These are phyloP conservation scores for Gnomoniopsis smithogilvyi DNA, from an alignment of 2,329 filamentous ascomycete genomes.

Conservation along the genomic window DNA sequence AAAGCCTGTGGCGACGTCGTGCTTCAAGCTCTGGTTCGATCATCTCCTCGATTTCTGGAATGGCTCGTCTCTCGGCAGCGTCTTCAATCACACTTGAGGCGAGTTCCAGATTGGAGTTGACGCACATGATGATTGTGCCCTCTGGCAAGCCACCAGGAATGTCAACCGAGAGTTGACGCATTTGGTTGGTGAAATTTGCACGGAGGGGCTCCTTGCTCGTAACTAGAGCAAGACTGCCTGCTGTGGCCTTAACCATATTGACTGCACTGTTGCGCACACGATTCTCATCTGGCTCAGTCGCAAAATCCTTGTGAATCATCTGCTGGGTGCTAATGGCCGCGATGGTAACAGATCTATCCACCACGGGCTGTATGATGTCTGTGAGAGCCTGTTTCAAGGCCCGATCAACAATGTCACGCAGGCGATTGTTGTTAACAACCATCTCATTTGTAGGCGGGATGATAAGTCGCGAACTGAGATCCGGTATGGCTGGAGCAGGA, in stretches of 20 bases:
- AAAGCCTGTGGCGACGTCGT: constrained; percentile 70
- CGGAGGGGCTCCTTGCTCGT: constrained; percentile 96
- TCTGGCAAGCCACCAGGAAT: constrained; percentile 84
- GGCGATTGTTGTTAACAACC: constrained; percentile 66
- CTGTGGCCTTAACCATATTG: constrained; percentile 92
- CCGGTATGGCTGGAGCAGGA: constrained; percentile 77
- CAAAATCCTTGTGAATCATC: constrained; percentile 94
- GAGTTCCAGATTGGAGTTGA: constrained; percentile 93
- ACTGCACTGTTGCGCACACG: constrained; percentile 82
- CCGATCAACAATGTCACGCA: constrained; percentile 75
- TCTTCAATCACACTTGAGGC: constrained; percentile 94
- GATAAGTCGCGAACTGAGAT: constrained; percentile 73
- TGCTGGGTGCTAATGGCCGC: constrained; percentile 95
- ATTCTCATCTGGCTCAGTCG: constrained; percentile 86
- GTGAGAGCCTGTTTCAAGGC: constrained; percentile 88
- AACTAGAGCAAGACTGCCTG: constrained; percentile 91
- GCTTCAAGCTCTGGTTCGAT: constrained; percentile 77
- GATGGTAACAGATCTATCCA: constrained; percentile 96
- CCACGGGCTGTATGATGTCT: constrained; percentile 96
- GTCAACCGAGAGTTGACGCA: constrained; percentile 66
- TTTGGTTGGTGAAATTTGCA: constrained; percentile 96
- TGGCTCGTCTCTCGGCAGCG: constrained; percentile 87
- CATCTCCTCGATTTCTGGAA: constrained; percentile 93
- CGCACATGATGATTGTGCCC: constrained; percentile 95
- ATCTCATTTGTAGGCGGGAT: constrained; percentile 80